Conservation (phyloP, 495 filamentous ascomycete species). For the Terfezia claveryi region DNA sequence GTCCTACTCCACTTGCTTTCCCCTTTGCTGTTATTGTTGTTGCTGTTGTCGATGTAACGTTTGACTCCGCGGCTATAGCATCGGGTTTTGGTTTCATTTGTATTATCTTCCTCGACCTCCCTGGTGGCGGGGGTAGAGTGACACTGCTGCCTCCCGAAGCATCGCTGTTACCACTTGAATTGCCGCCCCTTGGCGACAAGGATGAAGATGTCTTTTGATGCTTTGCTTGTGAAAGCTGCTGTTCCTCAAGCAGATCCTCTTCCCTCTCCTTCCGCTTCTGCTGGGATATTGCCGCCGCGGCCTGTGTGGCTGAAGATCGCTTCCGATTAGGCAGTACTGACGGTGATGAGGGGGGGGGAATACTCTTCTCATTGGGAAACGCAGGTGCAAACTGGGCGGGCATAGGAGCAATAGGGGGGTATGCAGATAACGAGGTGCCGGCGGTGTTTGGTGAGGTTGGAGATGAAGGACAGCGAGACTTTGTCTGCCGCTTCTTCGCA, state of each 20-base stretch:
- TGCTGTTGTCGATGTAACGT: neutral
- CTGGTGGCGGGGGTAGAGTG: slow-evolving; percentile 75
- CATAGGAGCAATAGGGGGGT: neutral
- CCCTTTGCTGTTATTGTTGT: neutral
- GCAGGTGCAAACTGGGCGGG: neutral
- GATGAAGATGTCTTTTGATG: neutral
- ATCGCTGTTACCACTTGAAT: neutral
- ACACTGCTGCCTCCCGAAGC: slow-evolving; percentile 25
- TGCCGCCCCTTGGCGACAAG: neutral
- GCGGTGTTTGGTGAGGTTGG: neutral
- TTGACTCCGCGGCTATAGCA: slow-evolving; percentile 4
- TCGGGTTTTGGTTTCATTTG: slow-evolving; percentile 59
- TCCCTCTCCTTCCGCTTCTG: neutral
- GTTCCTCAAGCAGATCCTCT: neutral
- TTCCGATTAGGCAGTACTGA: no score
- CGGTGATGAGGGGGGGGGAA: no score
- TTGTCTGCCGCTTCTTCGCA: neutral
- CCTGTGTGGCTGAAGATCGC: no score
- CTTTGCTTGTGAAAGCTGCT: neutral
- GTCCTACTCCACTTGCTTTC: neutral
- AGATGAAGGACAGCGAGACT: neutral
- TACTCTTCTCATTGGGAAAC: no score
- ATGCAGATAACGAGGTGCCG: neutral
- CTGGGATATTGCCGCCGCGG: neutral
- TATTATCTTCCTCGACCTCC: slow-evolving; percentile 83